Conservation (phyloP, 352 stramenopile species). For the Phytophthora cryptogea region DNA sequence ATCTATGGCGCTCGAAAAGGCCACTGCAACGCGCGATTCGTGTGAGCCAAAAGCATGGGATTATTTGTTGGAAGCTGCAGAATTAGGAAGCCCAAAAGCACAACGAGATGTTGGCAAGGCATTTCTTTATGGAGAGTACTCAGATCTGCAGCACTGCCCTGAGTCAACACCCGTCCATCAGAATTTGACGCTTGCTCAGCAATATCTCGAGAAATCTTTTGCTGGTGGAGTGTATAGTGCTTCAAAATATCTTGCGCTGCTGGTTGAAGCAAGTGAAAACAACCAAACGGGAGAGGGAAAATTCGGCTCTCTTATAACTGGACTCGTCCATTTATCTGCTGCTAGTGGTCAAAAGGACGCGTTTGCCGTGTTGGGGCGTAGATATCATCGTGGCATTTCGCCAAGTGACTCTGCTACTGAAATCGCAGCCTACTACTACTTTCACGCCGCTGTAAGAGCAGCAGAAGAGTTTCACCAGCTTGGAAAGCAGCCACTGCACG, state of each 20-base stretch:
- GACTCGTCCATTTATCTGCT: slow-evolving; percentile 59
- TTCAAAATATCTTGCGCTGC: slow-evolving; percentile 36
- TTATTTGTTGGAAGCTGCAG: slow-evolving; percentile 38
- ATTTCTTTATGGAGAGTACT: slow-evolving; percentile 42
- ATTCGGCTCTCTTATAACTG: slow-evolving; percentile 29
- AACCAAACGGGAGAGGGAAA: not conserved
- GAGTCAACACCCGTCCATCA: slow-evolving; percentile 7
- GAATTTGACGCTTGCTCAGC: slow-evolving; percentile 26
- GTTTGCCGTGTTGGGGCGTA: slow-evolving; percentile 57
- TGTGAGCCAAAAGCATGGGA: slow-evolving; percentile 39
- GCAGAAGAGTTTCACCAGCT: slow-evolving; percentile 58
- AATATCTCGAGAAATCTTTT: slow-evolving; percentile 31
- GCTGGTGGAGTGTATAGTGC: slow-evolving; percentile 17
- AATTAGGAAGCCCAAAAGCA: slow-evolving; percentile 35
- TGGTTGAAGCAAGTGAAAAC: slow-evolving; percentile 7
- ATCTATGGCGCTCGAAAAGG: slow-evolving; percentile 15
- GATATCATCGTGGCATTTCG: slow-evolving; percentile 31
- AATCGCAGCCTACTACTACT: slow-evolving; percentile 64
- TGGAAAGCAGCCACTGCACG: slow-evolving; percentile 79
- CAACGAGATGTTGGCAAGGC: slow-evolving; percentile 36
- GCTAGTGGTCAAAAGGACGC: slow-evolving; percentile 44
- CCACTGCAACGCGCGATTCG: slow-evolving; percentile 1
- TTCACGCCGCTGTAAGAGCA: slow-evolving; percentile 51
- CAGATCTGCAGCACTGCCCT: slow-evolving; percentile 21
- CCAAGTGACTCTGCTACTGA: slow-evolving; percentile 21